Conservation (phyloP, 257 asterid genomes). For the Salvia rosmarinus region DNA sequence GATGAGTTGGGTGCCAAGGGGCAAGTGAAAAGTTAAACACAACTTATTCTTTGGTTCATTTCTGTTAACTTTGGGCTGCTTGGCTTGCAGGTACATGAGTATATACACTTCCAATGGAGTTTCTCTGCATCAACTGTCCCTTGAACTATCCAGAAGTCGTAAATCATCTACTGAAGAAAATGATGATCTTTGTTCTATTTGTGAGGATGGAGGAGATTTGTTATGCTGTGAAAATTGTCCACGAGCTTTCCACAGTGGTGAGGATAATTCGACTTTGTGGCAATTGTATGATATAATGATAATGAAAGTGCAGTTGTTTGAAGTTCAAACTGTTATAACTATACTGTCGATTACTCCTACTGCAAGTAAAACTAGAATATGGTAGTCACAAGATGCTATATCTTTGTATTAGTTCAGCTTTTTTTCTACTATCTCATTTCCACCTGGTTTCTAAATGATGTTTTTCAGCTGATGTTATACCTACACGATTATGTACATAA, state of each 20-base stretch:
- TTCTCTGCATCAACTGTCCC: slow-evolving; percentile 73
- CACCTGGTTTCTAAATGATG: slow-evolving; percentile 26
- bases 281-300: neutral
- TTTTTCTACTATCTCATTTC: slow-evolving; percentile 13
- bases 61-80: slow-evolving; percentile 28
- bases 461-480: slow-evolving; percentile 21
- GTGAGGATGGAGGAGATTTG: slow-evolving; percentile 77
- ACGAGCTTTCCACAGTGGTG: slow-evolving; percentile 85
- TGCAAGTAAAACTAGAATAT: slow-evolving; percentile 46
- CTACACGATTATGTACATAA: slow-evolving; percentile 19
- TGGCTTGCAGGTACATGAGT: slow-evolving; percentile 68
- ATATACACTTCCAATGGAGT: slow-evolving; percentile 78
- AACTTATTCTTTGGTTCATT: slow-evolving; percentile 12
- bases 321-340: neutral
- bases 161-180: slow-evolving; percentile 61
- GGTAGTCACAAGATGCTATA: neutral
- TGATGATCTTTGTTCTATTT: slow-evolving; percentile 85
- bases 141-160: slow-evolving; percentile 54
- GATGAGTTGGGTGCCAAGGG: slow-evolving; percentile 19
- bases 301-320: neutral
- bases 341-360: too few relatives aligned
- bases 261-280: slow-evolving; percentile 45
- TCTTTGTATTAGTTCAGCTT: slow-evolving; percentile 2
- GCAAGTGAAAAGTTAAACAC: slow-evolving; percentile 16
- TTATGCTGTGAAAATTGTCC: slow-evolving; percentile 90